A percentile compares a stretch with the other conserved stretches of the same genome.
Conservation (phyloP, 2,329 filamentous ascomycete genomes). For the Rutstroemia sp. region DNA sequence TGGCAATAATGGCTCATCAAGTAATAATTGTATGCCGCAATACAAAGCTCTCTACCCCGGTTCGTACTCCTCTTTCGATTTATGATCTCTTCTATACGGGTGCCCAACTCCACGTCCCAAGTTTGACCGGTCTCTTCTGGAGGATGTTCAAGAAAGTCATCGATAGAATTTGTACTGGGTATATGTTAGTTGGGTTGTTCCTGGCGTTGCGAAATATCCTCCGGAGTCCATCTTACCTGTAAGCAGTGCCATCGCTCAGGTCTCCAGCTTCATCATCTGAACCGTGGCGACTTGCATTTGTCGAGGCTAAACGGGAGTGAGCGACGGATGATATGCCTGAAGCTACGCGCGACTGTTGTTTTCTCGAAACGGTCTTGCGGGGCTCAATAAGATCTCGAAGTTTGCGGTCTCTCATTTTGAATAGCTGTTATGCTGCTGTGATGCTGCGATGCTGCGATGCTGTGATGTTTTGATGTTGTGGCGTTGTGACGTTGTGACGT, state of each 20-base stretch:
- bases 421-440: background rate
- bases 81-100: slow-evolving; percentile 55
- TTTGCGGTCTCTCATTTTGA: slow-evolving; percentile 28
- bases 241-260: slow-evolving; percentile 42
- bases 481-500: too few relatives aligned
- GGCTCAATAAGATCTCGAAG: slow-evolving; percentile 49
- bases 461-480: too few relatives aligned
- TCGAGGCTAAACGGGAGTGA: slow-evolving; percentile 40
- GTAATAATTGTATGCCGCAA: slow-evolving; percentile 50
- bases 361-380: slow-evolving; percentile 51
- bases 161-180: slow-evolving; percentile 12
- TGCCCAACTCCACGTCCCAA: slow-evolving; percentile 51
- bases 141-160: slow-evolving; percentile 33
- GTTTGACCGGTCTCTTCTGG: slow-evolving; percentile 38
- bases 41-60: slow-evolving; percentile 53
- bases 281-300: slow-evolving; percentile 40
- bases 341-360: slow-evolving; percentile 41
- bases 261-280: slow-evolving; percentile 48
- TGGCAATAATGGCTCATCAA: slow-evolving; percentile 55
- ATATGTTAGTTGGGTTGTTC: background rate
- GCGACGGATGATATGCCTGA: slow-evolving; percentile 42
- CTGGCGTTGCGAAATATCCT: background rate
- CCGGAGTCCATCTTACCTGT: slow-evolving; percentile 34
- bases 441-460: too few relatives aligned
- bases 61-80: slow-evolving; percentile 62